These are phyloP conservation scores for Stephania japonica DNA, from an alignment of 164 flowering plant genomes.

Conservation along the genomic window DNA sequence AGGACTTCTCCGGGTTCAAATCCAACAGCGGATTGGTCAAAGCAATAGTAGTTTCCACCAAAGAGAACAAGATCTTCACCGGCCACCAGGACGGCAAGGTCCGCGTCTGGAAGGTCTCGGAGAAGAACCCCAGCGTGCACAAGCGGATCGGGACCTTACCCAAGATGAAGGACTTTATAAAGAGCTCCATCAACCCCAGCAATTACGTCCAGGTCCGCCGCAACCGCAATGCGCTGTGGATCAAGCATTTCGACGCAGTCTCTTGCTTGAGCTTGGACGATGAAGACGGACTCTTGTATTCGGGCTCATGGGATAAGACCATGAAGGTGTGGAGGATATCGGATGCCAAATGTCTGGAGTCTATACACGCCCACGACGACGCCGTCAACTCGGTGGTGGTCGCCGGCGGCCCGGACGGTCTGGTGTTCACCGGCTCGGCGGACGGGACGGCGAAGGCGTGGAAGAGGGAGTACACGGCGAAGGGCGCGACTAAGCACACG, in stretches of 20 bases:
- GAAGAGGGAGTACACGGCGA: constrained; percentile 48
- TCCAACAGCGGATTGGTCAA: constrained; percentile 78
- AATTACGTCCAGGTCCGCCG: constrained; percentile 60
- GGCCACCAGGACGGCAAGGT: constrained; percentile 94
- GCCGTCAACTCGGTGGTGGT: constrained; percentile 85
- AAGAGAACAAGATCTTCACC: constrained; percentile 56
- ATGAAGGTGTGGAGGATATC: constrained; percentile 70
- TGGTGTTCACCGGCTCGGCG: constrained; percentile 78
- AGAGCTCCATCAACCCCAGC: constrained; percentile 61
- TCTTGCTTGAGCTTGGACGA: constrained; percentile 65
- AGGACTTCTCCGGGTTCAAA: constrained; percentile 68
- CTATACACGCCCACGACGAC: constrained; percentile 71
- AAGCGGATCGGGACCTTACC: constrained; percentile 64
- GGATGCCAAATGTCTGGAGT: constrained; percentile 72
- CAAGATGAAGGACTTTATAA: constrained; percentile 50
- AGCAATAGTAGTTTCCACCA: constrained; percentile 55
- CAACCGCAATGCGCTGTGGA: constrained; percentile 53
- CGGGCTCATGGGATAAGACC: constrained; percentile 89
- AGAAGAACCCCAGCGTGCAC: constrained; percentile 39
- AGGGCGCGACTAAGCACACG: constrained; percentile 35
- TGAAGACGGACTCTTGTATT: constrained; percentile 56
- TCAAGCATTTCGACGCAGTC: constrained; percentile 75
- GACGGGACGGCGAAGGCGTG: constrained; percentile 81
- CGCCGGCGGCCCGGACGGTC: constrained; percentile 40
- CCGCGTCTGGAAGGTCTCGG: constrained; percentile 62